Conservation (phyloP, 805 yeast genomes). For the Candida insectalens region DNA sequence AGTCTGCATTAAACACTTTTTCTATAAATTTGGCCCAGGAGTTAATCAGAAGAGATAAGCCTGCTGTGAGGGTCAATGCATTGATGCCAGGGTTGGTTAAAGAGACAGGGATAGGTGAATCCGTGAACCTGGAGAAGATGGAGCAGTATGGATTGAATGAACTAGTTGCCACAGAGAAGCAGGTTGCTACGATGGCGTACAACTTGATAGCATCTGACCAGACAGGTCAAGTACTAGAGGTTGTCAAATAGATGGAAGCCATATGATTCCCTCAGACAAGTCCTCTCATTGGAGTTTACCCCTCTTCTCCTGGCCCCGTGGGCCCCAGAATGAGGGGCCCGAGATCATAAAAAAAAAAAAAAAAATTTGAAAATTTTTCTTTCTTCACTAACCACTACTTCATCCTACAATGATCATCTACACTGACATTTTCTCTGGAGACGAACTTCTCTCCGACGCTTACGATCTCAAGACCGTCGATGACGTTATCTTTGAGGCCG, state of each 20-base stretch:
- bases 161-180: slow-evolving; percentile 3
- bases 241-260: too few species aligned
- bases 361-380: not conserved
- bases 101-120: slow-evolving; percentile 57
- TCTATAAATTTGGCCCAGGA: slow-evolving; percentile 53
- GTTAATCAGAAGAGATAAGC: slow-evolving; percentile 26
- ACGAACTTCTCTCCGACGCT: slow-evolving; percentile 96
- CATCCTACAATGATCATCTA: slow-evolving; percentile 26
- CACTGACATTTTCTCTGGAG: slow-evolving; percentile 84
- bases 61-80: slow-evolving; percentile 50
- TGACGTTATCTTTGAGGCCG: slow-evolving; percentile 91
- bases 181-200: too few species aligned
- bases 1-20: slow-evolving; percentile 61
- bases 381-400: too few species aligned
- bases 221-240: too few species aligned
- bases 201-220: too few species aligned
- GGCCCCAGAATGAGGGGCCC: not conserved
- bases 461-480: slow-evolving; percentile 84
- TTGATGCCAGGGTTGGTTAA: slow-evolving; percentile 58
- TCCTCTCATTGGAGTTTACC: too few species aligned
- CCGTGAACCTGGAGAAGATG: slow-evolving; percentile 17
- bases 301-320: not conserved
- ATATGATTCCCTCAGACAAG: too few species aligned
- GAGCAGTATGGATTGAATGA: slow-evolving; percentile 1
- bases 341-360: not conserved